Percentiles rank a stretch among this genome's conserved stretches.
These are phyloP conservation scores for Podaxis carcinomalis DNA, from an alignment of 768 basidiomycete species.

Conservation along the genomic window DNA sequence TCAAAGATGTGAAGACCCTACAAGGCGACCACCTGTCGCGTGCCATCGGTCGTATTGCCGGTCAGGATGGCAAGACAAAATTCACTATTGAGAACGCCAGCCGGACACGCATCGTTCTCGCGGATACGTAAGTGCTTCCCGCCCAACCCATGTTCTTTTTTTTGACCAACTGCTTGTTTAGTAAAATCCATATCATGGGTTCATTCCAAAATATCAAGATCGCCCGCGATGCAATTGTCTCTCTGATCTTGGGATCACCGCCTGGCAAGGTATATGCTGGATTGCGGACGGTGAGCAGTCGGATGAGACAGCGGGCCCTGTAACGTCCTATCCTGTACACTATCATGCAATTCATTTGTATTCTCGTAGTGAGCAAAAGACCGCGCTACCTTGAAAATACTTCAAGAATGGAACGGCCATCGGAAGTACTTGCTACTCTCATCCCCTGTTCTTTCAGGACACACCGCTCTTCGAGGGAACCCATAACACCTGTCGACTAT, in stretches of 20 bases:
- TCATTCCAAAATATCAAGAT: conserved; percentile 99
- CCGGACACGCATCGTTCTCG: conserved; percentile 95
- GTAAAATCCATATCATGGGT: conserved; percentile 97
- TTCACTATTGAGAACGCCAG: conserved; percentile 98
- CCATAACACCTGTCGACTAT: neutral
- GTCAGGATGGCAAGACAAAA: conserved; percentile 97
- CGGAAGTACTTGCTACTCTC: too few species aligned
- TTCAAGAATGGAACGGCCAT: neutral
- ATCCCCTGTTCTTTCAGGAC: too few species aligned
- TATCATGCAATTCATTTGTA: neutral
- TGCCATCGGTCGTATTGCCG: conserved; percentile 97
- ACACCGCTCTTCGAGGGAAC: neutral
- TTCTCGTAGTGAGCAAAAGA: neutral
- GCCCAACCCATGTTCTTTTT: neutral
- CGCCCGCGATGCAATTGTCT: conserved; percentile 93
- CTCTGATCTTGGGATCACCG: conserved; percentile 90
- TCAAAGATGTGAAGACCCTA: conserved; percentile 97
- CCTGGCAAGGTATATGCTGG: conserved; percentile 94
- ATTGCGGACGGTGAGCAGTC: conserved; percentile 83
- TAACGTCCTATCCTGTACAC: conserved; percentile 27
- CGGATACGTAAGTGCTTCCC: conserved; percentile 75
- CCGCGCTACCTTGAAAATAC: neutral
- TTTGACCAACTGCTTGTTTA: conserved; percentile 24
- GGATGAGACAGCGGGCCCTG: conserved; percentile 90
- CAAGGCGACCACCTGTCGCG: conserved; percentile 98